These are phyloP conservation scores for Xylaria sp. DNA, from an alignment of 495 filamentous ascomycete species.

Conservation along the genomic window DNA sequence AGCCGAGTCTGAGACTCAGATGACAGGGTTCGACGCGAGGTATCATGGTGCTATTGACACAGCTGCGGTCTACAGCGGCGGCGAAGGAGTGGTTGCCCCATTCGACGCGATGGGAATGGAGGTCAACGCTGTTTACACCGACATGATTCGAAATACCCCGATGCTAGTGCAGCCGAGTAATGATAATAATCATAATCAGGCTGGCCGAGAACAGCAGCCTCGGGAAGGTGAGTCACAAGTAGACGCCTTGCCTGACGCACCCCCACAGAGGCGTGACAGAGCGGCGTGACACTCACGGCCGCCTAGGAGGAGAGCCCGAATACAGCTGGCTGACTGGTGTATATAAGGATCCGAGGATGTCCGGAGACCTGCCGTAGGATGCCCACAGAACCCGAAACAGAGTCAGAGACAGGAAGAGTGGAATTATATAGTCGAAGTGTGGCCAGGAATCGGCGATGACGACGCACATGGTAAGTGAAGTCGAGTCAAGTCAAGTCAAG, in stretches of 20 bases:
- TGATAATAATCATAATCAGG: too few species aligned
- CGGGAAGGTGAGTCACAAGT: slow-evolving; percentile 22
- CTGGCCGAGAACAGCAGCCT: slow-evolving; percentile 16
- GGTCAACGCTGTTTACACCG: background rate
- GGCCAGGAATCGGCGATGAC: slow-evolving; percentile 20
- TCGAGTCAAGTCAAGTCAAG: too few species aligned
- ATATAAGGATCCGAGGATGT: slow-evolving; percentile 22
- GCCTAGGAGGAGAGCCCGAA: slow-evolving; percentile 3
- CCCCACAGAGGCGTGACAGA: slow-evolving; percentile 1
- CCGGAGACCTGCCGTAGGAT: background rate
- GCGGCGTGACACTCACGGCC: slow-evolving; percentile 17
- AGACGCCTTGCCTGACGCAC: background rate
- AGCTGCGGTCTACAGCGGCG: slow-evolving; percentile 5
- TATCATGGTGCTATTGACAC: background rate
- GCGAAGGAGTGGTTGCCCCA: background rate
- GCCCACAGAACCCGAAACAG: too few species aligned
- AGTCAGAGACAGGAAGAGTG: slow-evolving; percentile 20
- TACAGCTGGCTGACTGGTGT: slow-evolving; percentile 23
- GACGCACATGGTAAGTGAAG: slow-evolving; percentile 22
- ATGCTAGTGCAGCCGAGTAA: background rate
- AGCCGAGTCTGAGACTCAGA: slow-evolving; percentile 1
- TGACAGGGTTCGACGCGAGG: background rate
- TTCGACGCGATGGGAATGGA: background rate
- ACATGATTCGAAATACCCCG: background rate
- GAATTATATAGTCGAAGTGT: slow-evolving; percentile 26